Conservation (phyloP, 2,329 filamentous ascomycete genomes). For the Trichoderma koningii region DNA sequence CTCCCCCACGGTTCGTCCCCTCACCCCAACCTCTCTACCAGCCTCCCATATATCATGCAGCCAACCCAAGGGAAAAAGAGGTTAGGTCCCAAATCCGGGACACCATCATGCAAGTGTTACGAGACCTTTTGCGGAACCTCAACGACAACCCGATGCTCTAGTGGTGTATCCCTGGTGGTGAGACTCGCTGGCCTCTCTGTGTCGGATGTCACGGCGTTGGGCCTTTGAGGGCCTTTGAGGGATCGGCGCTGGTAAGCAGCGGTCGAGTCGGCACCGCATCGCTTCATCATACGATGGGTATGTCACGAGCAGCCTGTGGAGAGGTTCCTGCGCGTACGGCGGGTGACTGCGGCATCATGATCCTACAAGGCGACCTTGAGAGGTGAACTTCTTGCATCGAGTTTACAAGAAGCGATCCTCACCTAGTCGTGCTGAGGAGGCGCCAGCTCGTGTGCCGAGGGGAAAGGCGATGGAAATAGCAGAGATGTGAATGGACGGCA, state of each 20-base stretch:
- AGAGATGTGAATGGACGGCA: neutral
- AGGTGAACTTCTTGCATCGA: neutral
- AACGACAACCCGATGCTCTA: neutral
- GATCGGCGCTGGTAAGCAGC: slow-evolving; percentile 19
- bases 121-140: slow-evolving; percentile 6
- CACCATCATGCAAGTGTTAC: slow-evolving; percentile 13
- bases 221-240: neutral
- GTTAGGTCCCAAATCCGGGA: slow-evolving; percentile 1
- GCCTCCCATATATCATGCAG: slow-evolving; percentile 26
- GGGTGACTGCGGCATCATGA: neutral
- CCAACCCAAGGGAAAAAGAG: slow-evolving; percentile 6
- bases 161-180: neutral
- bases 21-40: slow-evolving; percentile 23
- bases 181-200: neutral
- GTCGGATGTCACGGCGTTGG: slow-evolving; percentile 23
- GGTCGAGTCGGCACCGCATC: slow-evolving; percentile 10
- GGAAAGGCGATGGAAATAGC: neutral
- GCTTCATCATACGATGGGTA: slow-evolving; percentile 18
- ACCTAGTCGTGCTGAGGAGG: neutral
- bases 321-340: slow-evolving; percentile 9
- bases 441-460: neutral
- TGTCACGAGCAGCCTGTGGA: neutral
- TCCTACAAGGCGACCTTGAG: too few relatives aligned
- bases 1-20: slow-evolving; percentile 21
- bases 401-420: neutral